Base-by-base conservation (phyloP, 2,329 filamentous ascomycete genomes). In the Pseudocercospora fijiensis region DNA sequence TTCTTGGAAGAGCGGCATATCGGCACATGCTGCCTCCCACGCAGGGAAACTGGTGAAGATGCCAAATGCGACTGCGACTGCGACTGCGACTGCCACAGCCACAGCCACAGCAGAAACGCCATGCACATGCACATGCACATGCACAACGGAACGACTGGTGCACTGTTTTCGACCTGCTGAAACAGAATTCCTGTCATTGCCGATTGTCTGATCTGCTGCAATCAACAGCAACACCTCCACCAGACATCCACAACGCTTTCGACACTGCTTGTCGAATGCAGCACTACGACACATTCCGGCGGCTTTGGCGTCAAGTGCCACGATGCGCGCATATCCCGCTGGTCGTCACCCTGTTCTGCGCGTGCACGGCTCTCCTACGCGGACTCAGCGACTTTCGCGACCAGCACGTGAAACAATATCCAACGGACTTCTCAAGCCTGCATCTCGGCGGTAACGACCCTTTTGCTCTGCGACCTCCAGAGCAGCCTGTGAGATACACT, bases 341-440 rank as follows among this genome's bases (percentile, higher is more conserved):
- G 20, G 33, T 47, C 16, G 47, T 64, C 3, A 49, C 61, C 4
- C 9, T 57, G 11, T 9, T 64, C 16, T 61, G 61, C 11, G 61
- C 64, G 8, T 4, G 22, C 4, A n/a, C 52, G 4, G 67, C 63
- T 16, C 60, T 67, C 20, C 11, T 58, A 7, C 61, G 62, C 13
- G 61, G 63, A 10, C 24, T 63, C 7, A 45, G 57, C 8, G 63
- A 69, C 11, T n/a, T 64, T 5, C 57, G 62, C 10, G 65, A 69
- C 51, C 63, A 69, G 30, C 33, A 33, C 5, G 27, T 67, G 30
- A 67, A 69, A 53, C 59, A 41, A 7, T 52, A 51, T 22, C 43
- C 65, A 3, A 69, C 67, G 1, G 59, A 66, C 56, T 69, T 67
- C 47, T 43, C 58, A 10, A 26, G 18, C 16, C 57, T 69, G 9